A percentile compares a stretch with the other conserved stretches of the same genome.
Conservation (phyloP, 805 yeast species). For the Barnettozyma pratensis region DNA sequence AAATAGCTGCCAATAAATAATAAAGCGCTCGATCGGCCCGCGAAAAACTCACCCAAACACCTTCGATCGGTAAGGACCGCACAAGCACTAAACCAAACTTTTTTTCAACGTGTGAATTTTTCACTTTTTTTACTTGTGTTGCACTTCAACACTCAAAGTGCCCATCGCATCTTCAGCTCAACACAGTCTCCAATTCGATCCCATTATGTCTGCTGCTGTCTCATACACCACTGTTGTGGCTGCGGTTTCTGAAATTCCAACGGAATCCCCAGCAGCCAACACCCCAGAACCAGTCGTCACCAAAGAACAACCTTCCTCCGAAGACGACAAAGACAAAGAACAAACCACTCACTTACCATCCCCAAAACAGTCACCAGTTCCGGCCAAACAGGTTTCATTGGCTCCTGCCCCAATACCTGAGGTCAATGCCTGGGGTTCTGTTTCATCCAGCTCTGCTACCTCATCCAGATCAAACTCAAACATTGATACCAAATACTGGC, state of each 20-base stretch:
- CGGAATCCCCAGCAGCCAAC: conserved; percentile 21
- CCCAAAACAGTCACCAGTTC: conserved; percentile 24
- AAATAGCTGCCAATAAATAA: not conserved
- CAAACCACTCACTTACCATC: conserved; percentile 20
- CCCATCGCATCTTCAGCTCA: too few relatives aligned
- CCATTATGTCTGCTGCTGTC: conserved; percentile 16
- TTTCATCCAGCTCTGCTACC: conserved; percentile 23
- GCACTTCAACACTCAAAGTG: too few relatives aligned
- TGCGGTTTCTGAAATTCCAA: conserved; percentile 4
- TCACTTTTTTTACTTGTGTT: not conserved
- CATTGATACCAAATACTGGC: conserved; percentile 29
- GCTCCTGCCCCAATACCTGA: conserved; percentile 67
- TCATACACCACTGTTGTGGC: conserved; percentile 23
- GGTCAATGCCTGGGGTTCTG: conserved; percentile 55
- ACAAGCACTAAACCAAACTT: conserved; percentile 2
- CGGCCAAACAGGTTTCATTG: conserved; percentile 26
- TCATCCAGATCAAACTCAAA: conserved; percentile 23
- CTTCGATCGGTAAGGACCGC: conserved; percentile 1
- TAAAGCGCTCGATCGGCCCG: not conserved
- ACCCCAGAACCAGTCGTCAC: conserved; percentile 16
- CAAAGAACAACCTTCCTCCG: not conserved
- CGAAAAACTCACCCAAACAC: conserved; percentile 3
- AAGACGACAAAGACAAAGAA: conserved; percentile 4
- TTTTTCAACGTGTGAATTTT: conserved; percentile 1
- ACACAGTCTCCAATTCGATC: not conserved